Percentiles rank a stretch among this genome's conserved stretches.
phyloP scores from a whole-genome alignment of 2,329 filamentous ascomycete genomes.

The Ophiosphaerella narmari region DNA sequence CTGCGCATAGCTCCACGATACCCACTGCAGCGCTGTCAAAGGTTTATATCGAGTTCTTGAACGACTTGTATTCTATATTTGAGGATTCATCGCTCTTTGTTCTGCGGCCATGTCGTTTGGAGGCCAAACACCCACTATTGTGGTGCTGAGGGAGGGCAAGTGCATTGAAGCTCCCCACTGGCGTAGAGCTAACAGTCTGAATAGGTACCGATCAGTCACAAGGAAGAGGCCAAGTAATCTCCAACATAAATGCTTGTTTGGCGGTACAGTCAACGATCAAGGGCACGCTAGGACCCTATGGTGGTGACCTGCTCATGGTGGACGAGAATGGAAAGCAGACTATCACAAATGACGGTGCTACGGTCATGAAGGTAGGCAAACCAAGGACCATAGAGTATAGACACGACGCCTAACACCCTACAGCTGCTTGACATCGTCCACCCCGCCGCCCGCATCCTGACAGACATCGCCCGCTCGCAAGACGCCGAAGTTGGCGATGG shows the following conservation, averaged over 20 bases:
- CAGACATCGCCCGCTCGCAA: slow-evolving; percentile 97
- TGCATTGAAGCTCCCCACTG: slow-evolving; percentile 35
- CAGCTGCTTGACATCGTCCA: slow-evolving; percentile 98
- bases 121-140: slow-evolving; percentile 95
- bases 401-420: slow-evolving; percentile 7
- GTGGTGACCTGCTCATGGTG: slow-evolving; percentile 93
- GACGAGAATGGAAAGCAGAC: slow-evolving; percentile 95
- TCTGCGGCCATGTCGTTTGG: slow-evolving; percentile 81
- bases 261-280: slow-evolving; percentile 96
- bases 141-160: slow-evolving; percentile 96
- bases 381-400: neutral
- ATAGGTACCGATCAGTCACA: slow-evolving; percentile 95
- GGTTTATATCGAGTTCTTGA: slow-evolving; percentile 1
- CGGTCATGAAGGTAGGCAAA: slow-evolving; percentile 89
- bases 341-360: slow-evolving; percentile 98
- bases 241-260: slow-evolving; percentile 98
- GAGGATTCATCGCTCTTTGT: slow-evolving; percentile 6
- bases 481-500: slow-evolving; percentile 98
- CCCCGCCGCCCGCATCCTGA: slow-evolving; percentile 93
- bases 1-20: slow-evolving; percentile 26
- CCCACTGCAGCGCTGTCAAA: slow-evolving; percentile 8
- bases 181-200: slow-evolving; percentile 23
- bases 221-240: slow-evolving; percentile 93
- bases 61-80: neutral
- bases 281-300: slow-evolving; percentile 93